Evolutionary conservation across 257 asterid species (phyloP), one percentile per base, ranked within the genome.

Genomic region (Solanum bulbocastanum): DNA sequence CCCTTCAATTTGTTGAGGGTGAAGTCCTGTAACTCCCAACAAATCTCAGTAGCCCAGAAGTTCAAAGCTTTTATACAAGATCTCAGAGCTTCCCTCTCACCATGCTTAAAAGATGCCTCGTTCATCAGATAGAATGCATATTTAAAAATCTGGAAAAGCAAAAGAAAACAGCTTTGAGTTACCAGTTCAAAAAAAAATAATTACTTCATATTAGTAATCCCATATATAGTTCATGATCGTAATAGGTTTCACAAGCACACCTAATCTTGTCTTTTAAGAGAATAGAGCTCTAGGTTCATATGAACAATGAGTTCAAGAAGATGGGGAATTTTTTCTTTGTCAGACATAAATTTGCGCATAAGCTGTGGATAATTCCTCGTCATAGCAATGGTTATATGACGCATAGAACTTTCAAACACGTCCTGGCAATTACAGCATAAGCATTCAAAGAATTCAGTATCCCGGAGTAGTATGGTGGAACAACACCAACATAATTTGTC

Each of bases 211-310:
- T 35, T 44, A 11, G 52, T 2, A 44, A 44, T 44, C 52, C 16
- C 52, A 11, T 1, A 44, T 42, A 42, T 44, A 27, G 49, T 39
- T 42, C 49, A 42, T 42, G 15, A 65, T 36, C 18, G 11, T 10
- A 90, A 87, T 76, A 32, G 76, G 87, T 58, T 86, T 58, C 75
- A 52, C 62, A 89, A 65, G 39, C 68, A 42, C 83, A 96, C 98
- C 98, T 96, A 95, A 90, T 95, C 95, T 91, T 97, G 96, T 85
- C 98, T 93, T 93, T 96, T 96, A n/a, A 93, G 95, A 83, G 98
- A 94, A 94, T 97, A 97, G 65, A 95, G 93, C 91, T 93, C 98
- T 69, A 97, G 96, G 90, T 97, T 92, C 94, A 91, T 92, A 91
- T 92, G 93, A 88, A 91, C 90, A 87, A 96, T 92, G 84, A 95